Evolutionary conservation across 345 rosid genomes (phyloP).

Genomic region (Brassica incana): DNA sequence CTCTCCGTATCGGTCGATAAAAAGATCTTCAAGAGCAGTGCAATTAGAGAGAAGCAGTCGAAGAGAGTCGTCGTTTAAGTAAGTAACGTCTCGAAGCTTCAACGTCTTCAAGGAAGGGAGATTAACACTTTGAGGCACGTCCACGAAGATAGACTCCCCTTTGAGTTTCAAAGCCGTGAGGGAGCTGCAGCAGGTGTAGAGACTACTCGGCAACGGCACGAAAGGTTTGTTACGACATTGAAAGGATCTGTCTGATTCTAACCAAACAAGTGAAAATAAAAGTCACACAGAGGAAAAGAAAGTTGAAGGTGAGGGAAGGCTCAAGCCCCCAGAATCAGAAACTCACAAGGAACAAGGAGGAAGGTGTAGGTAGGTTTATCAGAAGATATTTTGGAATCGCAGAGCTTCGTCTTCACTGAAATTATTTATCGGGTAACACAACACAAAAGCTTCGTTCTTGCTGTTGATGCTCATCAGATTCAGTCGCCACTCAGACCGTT

Average conservation of each 20-base stretch:
- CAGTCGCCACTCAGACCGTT: neutral
- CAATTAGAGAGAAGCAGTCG: neutral
- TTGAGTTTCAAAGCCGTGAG: neutral
- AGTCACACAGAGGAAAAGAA: too few relatives aligned
- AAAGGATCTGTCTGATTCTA: neutral
- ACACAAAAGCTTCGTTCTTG: neutral
- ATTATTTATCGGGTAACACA: too few relatives aligned
- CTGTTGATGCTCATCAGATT: neutral
- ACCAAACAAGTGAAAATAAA: neutral
- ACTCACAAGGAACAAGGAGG: neutral
- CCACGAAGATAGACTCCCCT: neutral
- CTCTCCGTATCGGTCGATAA: neutral
- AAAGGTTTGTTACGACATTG: neutral
- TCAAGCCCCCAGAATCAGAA: neutral
- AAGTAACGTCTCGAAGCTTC: neutral
- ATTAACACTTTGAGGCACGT: neutral
- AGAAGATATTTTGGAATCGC: neutral
- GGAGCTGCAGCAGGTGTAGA: neutral
- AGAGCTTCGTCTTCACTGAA: neutral
- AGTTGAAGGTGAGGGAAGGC: neutral
- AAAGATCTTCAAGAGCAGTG: neutral
- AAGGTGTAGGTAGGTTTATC: neutral
- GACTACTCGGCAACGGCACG: neutral
- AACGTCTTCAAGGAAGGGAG: neutral
- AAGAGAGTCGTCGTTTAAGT: neutral